Percentiles rank a stretch among this genome's conserved stretches.
Evolutionary conservation across 169 alveolate genomes (phyloP).

Genomic region (Plasmodium fragile): DNA sequence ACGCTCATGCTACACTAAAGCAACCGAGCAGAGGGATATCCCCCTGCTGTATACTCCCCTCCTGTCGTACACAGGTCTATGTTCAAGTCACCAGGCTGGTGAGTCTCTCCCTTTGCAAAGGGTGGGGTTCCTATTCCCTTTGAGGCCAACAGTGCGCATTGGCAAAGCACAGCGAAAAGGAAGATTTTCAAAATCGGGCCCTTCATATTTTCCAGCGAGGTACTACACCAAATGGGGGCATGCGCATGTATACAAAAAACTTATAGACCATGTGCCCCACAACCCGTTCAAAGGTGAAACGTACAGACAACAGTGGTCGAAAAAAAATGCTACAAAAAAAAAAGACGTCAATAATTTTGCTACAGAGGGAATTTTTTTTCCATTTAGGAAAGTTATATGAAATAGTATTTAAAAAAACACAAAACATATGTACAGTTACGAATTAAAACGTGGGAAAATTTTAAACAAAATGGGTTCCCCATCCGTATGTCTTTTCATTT

Average conservation of each 20-base stretch:
- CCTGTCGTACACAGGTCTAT: conserved; percentile 14
- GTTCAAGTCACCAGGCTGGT: background rate
- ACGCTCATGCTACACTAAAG: background rate
- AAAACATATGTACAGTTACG: background rate
- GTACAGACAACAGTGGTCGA: background rate
- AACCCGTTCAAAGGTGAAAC: background rate
- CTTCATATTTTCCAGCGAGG: background rate
- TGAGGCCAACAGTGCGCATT: background rate
- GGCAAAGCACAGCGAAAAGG: conserved; percentile 3
- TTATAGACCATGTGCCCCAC: background rate
- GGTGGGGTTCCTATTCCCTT: background rate
- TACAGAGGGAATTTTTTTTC: background rate
- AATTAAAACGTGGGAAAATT: background rate
- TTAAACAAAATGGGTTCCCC: background rate
- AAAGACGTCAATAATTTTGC: background rate
- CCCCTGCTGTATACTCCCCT: background rate
- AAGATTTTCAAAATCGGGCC: conserved; percentile 23
- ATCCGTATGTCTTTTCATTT: background rate
- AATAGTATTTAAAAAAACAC: background rate
- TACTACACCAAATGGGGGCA: background rate
- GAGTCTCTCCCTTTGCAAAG: conserved; percentile 2
- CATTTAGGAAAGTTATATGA: background rate
- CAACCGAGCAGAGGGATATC: background rate
- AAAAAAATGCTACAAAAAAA: background rate
- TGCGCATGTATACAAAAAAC: background rate